phyloP scores from a whole-genome alignment of 164 flowering plant genomes.

The Chimonanthus praecox region DNA sequence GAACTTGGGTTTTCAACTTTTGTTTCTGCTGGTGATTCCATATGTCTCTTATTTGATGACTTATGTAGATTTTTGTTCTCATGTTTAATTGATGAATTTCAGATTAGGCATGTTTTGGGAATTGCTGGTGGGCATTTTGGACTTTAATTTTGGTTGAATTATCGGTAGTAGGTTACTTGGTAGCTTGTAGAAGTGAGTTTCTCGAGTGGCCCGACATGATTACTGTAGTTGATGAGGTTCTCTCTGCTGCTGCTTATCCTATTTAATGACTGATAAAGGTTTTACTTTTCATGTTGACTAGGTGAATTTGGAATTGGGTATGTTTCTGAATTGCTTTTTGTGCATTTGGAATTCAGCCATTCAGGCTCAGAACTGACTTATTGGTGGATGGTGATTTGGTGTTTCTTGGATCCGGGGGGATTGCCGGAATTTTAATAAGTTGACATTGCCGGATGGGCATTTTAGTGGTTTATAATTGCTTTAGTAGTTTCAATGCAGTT shows the following conservation, averaged over 20 bases:
- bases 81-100: neutral
- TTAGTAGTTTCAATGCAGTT: no score
- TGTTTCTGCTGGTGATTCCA: neutral
- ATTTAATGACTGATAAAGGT: neutral
- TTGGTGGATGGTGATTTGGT: neutral
- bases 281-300: neutral
- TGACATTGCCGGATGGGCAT: neutral
- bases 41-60: neutral
- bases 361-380: no score
- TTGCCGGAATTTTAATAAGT: neutral
- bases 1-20: neutral
- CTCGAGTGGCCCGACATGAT: neutral
- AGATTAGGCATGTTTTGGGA: neutral
- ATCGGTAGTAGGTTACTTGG: neutral
- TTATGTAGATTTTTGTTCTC: neutral
- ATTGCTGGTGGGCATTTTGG: neutral
- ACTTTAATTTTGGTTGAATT: neutral
- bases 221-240: neutral
- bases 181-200: neutral
- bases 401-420: neutral
- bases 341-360: neutral
- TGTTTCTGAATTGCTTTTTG: neutral
- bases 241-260: neutral
- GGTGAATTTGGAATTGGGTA: neutral
- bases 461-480: no score